A percentile compares a stretch with the other conserved stretches of the same genome.
Evolutionary conservation across 306 rosid species (phyloP).

Genomic region (Neltuma alba): DNA sequence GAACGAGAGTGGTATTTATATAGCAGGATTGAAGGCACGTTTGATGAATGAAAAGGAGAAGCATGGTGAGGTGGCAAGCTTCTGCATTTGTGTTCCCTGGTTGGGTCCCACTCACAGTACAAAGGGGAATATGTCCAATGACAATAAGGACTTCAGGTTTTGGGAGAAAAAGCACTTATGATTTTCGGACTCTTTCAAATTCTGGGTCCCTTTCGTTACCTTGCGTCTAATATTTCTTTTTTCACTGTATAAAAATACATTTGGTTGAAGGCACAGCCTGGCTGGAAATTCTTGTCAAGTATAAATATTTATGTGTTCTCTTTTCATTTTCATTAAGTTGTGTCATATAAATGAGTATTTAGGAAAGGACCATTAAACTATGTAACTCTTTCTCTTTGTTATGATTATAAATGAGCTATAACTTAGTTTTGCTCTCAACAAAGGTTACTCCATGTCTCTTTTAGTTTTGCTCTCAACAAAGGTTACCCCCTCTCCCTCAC

Average conservation of each 20-base stretch:
- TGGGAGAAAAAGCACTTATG: slow-evolving; percentile 35
- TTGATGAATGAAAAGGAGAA: slow-evolving; percentile 35
- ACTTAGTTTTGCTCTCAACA: neutral
- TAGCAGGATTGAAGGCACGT: slow-evolving; percentile 35
- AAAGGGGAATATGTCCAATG: slow-evolving; percentile 53
- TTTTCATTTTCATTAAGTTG: slow-evolving; percentile 2
- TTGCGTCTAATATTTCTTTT: neutral
- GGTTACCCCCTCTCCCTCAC: neutral
- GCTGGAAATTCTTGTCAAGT: slow-evolving; percentile 40
- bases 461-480: neutral
- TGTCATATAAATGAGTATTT: neutral
- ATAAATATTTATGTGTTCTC: neutral
- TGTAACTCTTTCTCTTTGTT: neutral
- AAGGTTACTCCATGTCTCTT: neutral
- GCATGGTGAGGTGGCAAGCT: slow-evolving; percentile 51
- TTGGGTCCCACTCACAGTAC: slow-evolving; percentile 53
- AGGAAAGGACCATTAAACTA: neutral
- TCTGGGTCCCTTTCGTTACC: slow-evolving; percentile 8
- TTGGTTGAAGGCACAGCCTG: slow-evolving; percentile 32
- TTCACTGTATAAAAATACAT: neutral
- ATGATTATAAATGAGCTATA: neutral
- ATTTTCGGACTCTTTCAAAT: slow-evolving; percentile 36
- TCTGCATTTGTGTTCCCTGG: slow-evolving; percentile 48
- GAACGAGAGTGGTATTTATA: slow-evolving; percentile 53
- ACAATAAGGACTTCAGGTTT: slow-evolving; percentile 46